Conservation (phyloP, 139 green algal species). For the Ettlia oleoabundans region DNA sequence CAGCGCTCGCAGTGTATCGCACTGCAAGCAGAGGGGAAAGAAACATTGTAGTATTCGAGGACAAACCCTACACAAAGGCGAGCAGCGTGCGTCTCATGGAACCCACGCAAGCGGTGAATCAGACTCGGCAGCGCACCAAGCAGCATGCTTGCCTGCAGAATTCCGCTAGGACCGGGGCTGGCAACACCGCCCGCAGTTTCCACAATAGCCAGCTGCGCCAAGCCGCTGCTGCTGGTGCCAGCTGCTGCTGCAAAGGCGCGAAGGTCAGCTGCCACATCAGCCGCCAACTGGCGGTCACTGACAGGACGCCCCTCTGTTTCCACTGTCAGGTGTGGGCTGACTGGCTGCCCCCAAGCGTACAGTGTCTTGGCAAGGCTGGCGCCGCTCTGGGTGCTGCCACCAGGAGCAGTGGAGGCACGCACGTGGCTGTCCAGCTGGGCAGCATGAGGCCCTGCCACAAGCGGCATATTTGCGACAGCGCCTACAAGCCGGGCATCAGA, state of each 20-base stretch:
- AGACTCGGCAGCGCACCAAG: background rate
- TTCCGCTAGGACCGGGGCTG: conserved; percentile 84
- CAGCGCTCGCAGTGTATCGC: conserved; percentile 79
- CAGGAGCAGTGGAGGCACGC: background rate
- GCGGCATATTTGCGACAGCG: background rate
- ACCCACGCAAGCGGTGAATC: background rate
- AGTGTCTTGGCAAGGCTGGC: conserved; percentile 49
- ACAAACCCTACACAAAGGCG: no score
- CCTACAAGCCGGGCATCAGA: conserved; percentile 80
- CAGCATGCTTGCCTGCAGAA: conserved; percentile 69
- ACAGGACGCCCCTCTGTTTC: conserved; percentile 64
- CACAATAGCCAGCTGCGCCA: conserved; percentile 68
- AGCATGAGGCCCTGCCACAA: conserved; percentile 9
- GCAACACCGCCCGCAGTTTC: conserved; percentile 93
- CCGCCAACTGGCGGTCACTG: conserved; percentile 54
- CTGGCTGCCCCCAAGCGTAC: conserved; percentile 71
- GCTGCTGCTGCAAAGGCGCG: conserved; percentile 26
- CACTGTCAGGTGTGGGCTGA: conserved; percentile 86
- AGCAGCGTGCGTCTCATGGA: no score
- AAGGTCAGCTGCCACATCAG: conserved; percentile 46
- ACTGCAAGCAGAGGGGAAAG: conserved; percentile 53
- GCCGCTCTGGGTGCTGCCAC: background rate
- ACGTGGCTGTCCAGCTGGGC: conserved; percentile 3
- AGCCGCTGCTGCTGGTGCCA: background rate
- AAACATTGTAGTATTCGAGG: no score